These are phyloP conservation scores for Heteromeles arbutifolia DNA, from an alignment of 306 rosid genomes.

Conservation along the genomic window DNA sequence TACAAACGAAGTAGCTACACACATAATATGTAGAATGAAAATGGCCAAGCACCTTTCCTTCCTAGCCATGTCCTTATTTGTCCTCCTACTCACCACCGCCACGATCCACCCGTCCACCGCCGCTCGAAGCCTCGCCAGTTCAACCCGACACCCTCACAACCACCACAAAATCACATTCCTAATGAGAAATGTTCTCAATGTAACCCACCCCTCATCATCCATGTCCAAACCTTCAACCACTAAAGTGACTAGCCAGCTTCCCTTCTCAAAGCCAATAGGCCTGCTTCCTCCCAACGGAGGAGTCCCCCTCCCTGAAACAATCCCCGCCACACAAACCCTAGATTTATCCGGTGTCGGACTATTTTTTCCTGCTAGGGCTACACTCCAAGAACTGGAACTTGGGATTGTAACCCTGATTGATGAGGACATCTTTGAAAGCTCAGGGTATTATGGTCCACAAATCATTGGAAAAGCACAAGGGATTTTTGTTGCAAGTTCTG, in stretches of 20 bases:
- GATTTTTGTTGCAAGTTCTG: constrained; percentile 52
- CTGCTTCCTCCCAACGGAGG: constrained; percentile 43
- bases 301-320: constrained; percentile 41
- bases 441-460: constrained; percentile 7
- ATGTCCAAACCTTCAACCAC: constrained; percentile 24
- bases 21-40: constrained; percentile 15
- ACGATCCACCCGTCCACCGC: constrained; percentile 23
- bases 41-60: constrained; percentile 38
- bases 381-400: constrained; percentile 55
- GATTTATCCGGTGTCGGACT: constrained; percentile 50
- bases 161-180: constrained; percentile 40
- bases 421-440: constrained; percentile 36
- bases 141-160: constrained; percentile 27
- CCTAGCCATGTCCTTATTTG: constrained; percentile 7
- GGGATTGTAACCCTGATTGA: constrained; percentile 46
- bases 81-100: constrained; percentile 22
- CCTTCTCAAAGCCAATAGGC: constrained; percentile 53
- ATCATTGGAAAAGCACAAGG: constrained; percentile 61
- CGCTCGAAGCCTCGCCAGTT: constrained; percentile 40
- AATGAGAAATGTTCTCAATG: constrained; percentile 50
- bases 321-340: constrained; percentile 35
- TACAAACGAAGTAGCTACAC: constrained; percentile 10
- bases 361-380: constrained; percentile 46
- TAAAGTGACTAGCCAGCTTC: constrained; percentile 23
- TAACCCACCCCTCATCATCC: constrained; percentile 9